Percentiles rank a stretch among this genome's conserved stretches.
Evolutionary conservation across 441 rosid species (phyloP).

Genomic region (Pelargonium myrrhifolium): DNA sequence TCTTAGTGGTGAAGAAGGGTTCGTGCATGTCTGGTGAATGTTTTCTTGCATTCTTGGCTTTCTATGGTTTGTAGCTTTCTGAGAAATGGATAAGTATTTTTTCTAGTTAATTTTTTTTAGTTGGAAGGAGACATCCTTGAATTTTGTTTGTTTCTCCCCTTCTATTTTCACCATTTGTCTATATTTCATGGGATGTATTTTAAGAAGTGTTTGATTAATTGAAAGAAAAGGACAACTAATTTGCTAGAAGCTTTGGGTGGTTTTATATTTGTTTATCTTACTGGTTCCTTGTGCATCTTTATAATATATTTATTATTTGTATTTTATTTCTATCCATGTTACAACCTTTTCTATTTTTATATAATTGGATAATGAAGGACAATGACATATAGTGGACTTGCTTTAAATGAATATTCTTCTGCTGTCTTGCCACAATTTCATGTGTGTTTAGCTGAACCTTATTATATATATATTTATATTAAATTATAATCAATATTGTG

Average conservation of each 20-base stretch:
- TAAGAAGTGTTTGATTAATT: background rate
- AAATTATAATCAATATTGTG: too few relatives aligned
- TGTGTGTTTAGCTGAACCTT: background rate
- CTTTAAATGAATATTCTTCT: background rate
- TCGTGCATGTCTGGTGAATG: background rate
- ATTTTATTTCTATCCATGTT: background rate
- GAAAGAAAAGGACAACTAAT: background rate
- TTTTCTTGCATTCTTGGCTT: background rate
- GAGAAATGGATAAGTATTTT: background rate
- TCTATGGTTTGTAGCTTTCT: background rate
- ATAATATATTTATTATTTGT: background rate
- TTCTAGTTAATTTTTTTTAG: background rate
- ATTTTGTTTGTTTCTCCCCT: background rate
- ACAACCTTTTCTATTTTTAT: conserved; percentile 2
- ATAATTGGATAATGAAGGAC: conserved; percentile 17
- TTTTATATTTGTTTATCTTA: background rate
- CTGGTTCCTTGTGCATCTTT: background rate
- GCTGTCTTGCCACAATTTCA: background rate
- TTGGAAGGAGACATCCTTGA: background rate
- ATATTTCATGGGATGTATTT: too few relatives aligned
- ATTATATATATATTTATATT: background rate
- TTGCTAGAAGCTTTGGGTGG: background rate
- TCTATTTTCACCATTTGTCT: too few relatives aligned
- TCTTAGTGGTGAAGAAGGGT: background rate
- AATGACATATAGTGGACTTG: conserved; percentile 26